Base-by-base conservation (phyloP, 2,329 filamentous ascomycete species). In the Leptographium flavum region DNA sequence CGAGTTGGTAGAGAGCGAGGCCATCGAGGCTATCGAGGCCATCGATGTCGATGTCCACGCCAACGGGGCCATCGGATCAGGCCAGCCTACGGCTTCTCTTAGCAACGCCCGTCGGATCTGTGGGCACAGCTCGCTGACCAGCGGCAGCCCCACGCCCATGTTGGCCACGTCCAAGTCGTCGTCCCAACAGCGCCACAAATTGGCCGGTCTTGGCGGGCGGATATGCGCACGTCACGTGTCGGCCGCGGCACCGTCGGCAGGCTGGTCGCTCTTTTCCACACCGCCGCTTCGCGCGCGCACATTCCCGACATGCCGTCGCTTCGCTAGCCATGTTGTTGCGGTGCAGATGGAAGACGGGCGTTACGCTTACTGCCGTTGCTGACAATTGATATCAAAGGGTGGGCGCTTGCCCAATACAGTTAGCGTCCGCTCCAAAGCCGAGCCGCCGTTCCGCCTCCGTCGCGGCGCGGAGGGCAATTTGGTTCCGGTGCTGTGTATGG, bases 161-260 rank as follows among this genome's bases (percentile, higher is more conserved):
- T 35, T 19, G n/a, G 15, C 17, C 11, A 37, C 10, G 9, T 21
- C 27, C 9, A 32, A 19, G 7, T 23, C 30, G 10, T 19, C 19
- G 9, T 23, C n/a, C 9, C 15, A 32, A 8, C n/a, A 45, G 6
- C 8, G 30, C 19, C 35, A 44, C 32, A 40, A 45, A 47, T 1
- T 5, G 11, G 40, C 35, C 42, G 6, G 40, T 37, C 28, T 43
- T 48, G 6, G 45, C 17, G 11, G 52, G 41, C 5, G 54, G 51
- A 39, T 60, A 60, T 11, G 50, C 41, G 44, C 57, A 59, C 9
- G 15, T 15, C 19, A 46, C 31, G 10, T 48, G 48, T 13, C 45
- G 50, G 9, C 50, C 48, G 9, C 39, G 21, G 37, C 57, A 58
- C 14, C 58, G 48, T 28, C 45, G 38, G 46, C 58, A 58, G 4